Percentiles rank a stretch among this genome's conserved stretches.
Conservation (phyloP, 2,329 filamentous ascomycete genomes). For the Aspergillus fumigatiaffinis region DNA sequence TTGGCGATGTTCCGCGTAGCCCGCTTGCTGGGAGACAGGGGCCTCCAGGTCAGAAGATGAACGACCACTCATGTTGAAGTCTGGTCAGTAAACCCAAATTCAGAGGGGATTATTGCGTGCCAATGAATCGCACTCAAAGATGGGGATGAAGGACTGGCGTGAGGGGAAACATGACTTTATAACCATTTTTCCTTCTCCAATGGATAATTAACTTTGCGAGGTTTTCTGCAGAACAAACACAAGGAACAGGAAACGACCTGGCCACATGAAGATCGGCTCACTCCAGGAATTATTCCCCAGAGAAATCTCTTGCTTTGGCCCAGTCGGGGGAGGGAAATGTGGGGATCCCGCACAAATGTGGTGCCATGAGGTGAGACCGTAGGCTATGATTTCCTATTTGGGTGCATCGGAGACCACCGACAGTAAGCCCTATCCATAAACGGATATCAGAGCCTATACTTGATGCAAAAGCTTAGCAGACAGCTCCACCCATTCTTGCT, state of each 20-base stretch:
- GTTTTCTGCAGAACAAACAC: not conserved
- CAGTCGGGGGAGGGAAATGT: not conserved
- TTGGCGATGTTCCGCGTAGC: conserved; percentile 3
- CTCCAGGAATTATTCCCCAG: not conserved
- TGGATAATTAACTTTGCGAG: not conserved
- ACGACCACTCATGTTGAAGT: not conserved
- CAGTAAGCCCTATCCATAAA: not conserved
- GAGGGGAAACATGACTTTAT: not conserved
- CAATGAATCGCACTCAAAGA: not conserved
- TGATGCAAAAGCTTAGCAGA: not conserved
- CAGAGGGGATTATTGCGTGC: not conserved
- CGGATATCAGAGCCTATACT: not conserved
- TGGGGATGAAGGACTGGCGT: too few relatives aligned
- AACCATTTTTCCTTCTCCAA: not conserved
- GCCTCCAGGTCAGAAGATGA: not conserved
- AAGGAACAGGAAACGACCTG: not conserved
- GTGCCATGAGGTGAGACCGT: not conserved
- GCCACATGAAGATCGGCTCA: not conserved
- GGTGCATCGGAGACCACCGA: not conserved
- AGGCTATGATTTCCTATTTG: not conserved
- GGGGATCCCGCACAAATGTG: too few relatives aligned
- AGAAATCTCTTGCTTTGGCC: not conserved
- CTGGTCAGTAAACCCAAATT: not conserved
- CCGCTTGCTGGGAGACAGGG: conserved; percentile 9
- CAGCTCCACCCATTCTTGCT: not conserved